Evolutionary conservation across 2,329 filamentous ascomycete species (phyloP).

Genomic region (Boeremia exigua): DNA sequence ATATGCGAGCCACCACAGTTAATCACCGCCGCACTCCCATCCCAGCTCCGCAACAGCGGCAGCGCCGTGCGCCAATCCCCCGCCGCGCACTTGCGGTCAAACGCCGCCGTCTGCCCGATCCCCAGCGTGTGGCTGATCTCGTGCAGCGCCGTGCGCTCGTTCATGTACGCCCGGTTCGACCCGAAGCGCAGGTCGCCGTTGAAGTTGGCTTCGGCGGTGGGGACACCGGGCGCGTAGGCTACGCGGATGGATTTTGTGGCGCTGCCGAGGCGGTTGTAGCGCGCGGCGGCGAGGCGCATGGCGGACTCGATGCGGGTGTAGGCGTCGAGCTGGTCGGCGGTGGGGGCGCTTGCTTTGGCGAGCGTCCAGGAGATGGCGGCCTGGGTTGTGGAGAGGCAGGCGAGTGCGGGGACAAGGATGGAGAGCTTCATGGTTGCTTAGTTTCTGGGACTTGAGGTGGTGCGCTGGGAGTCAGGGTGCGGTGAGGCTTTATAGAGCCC

Average conservation of each 20-base stretch:
- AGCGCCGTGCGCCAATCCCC: constrained; percentile 43
- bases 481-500: constrained; percentile 1
- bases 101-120: constrained; percentile 42
- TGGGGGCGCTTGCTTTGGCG: constrained; percentile 35
- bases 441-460: too few species aligned
- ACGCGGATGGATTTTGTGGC: constrained; percentile 38
- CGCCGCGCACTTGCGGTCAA: constrained; percentile 36
- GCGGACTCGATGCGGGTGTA: constrained; percentile 41
- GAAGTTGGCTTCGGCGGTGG: constrained; percentile 45
- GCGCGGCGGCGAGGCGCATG: constrained; percentile 39
- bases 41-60: constrained; percentile 39
- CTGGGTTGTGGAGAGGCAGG: constrained; percentile 28
- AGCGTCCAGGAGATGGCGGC: constrained; percentile 37
- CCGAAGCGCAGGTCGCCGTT: constrained; percentile 45
- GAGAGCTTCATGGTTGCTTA: constrained; percentile 30
- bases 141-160: constrained; percentile 44
- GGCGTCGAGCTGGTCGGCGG: constrained; percentile 41
- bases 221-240: constrained; percentile 40
- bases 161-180: constrained; percentile 43
- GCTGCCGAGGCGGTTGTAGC: constrained; percentile 32
- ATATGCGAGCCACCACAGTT: constrained; percentile 43
- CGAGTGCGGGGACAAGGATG: constrained; percentile 24
- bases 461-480: too few species aligned
- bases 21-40: constrained; percentile 39
- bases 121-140: constrained; percentile 45